phyloP scores from a whole-genome alignment of 108 stramenopile genomes.

The Epipyxis sp. region DNA sequence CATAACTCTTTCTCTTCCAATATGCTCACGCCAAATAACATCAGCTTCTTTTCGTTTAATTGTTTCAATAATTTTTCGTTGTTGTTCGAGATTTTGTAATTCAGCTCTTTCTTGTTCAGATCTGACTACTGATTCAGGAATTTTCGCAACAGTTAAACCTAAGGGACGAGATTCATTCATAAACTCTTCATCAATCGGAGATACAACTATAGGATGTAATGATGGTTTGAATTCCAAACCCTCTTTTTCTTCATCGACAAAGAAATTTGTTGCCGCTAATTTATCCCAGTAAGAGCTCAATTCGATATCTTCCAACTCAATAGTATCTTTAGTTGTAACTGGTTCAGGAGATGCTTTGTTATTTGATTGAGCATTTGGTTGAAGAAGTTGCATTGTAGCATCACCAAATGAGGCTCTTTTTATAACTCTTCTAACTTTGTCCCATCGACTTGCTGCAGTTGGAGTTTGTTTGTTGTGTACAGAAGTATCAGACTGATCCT shows the following conservation, averaged over 20 bases:
- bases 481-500: neutral
- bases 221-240: neutral
- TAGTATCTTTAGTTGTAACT: too few species aligned
- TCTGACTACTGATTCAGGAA: conserved; percentile 18
- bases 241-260: neutral
- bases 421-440: neutral
- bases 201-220: neutral
- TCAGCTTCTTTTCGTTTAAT: conserved; percentile 10
- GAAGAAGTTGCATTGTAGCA: neutral
- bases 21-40: conserved; percentile 24
- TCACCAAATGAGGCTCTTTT: too few species aligned
- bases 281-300: neutral
- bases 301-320: neutral
- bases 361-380: neutral
- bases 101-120: neutral
- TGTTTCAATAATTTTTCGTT: neutral
- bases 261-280: neutral
- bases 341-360: neutral
- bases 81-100: neutral
- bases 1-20: conserved; percentile 9
- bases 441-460: neutral
- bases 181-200: conserved; percentile 1
- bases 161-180: neutral
- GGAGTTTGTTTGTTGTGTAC: neutral
- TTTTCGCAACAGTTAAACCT: neutral